Conservation (phyloP, 768 basidiomycete species). For the Lactifluus pinguis region DNA sequence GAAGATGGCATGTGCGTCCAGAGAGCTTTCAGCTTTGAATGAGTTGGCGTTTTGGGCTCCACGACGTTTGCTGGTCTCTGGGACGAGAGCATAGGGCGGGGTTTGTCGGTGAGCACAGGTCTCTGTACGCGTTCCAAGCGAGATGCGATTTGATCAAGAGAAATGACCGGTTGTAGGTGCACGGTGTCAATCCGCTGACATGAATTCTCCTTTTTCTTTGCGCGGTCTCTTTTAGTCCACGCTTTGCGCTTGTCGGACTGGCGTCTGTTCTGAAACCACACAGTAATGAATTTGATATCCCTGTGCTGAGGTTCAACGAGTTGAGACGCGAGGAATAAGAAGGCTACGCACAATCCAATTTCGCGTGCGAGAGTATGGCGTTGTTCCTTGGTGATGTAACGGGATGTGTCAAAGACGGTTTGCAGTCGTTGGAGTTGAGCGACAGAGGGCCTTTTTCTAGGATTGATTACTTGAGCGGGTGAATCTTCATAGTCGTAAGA, state of each 20-base stretch:
- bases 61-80: slow-evolving; percentile 10
- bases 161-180: slow-evolving; percentile 21
- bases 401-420: slow-evolving; percentile 5
- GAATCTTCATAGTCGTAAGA: neutral
- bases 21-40: slow-evolving; percentile 13
- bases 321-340: neutral
- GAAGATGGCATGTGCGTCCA: slow-evolving; percentile 49
- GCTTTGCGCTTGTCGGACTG: slow-evolving; percentile 19
- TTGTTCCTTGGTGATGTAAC: slow-evolving; percentile 8
- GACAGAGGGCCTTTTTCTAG: slow-evolving; percentile 2
- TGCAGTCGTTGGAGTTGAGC: slow-evolving; percentile 10
- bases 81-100: slow-evolving; percentile 12
- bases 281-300: slow-evolving; percentile 16
- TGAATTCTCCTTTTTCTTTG: slow-evolving; percentile 12
- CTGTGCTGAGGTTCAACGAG: neutral
- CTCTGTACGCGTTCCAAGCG: slow-evolving; percentile 34
- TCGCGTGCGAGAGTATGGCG: slow-evolving; percentile 3
- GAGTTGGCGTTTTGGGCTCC: neutral
- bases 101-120: neutral
- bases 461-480: neutral
- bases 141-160: slow-evolving; percentile 52
- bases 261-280: slow-evolving; percentile 19
- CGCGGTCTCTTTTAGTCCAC: slow-evolving; percentile 18
- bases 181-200: slow-evolving; percentile 14
- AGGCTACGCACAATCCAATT: neutral